Evolutionary conservation across 495 filamentous ascomycete genomes (phyloP).

Genomic region (Hypoxylon rickii): DNA sequence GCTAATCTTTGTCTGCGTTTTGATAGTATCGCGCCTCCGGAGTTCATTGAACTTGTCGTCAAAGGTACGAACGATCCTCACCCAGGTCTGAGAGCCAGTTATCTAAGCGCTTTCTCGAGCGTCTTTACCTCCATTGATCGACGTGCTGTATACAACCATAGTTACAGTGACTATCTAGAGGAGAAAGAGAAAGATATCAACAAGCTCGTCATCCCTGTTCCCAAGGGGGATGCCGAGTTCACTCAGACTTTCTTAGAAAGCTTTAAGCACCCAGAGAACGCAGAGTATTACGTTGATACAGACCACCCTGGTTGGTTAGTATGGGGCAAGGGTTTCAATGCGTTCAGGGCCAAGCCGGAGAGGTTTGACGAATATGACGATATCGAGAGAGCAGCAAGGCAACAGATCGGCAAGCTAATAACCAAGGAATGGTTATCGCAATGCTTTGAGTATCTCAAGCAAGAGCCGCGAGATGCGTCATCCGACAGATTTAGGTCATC

Average conservation of each 20-base stretch:
- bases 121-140: constrained; percentile 84
- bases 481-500: constrained; percentile 89
- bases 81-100: constrained; percentile 80
- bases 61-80: constrained; percentile 87
- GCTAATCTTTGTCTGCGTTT: constrained; percentile 87
- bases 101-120: constrained; percentile 75
- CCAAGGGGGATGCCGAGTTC: constrained; percentile 72
- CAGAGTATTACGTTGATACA: constrained; percentile 86
- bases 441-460: constrained; percentile 92
- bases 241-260: constrained; percentile 75
- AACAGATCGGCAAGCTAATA: constrained; percentile 78
- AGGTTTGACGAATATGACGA: constrained; percentile 81
- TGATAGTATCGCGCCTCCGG: constrained; percentile 78
- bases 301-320: constrained; percentile 98
- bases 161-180: constrained; percentile 80
- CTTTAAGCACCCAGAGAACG: constrained; percentile 74
- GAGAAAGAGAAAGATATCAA: constrained; percentile 75
- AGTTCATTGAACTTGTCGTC: constrained; percentile 83
- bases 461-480: constrained; percentile 84
- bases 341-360: constrained; percentile 69
- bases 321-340: constrained; percentile 85
- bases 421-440: constrained; percentile 83
- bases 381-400: constrained; percentile 73
- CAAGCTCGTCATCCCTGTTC: constrained; percentile 72
- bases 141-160: constrained; percentile 82